phyloP scores from a whole-genome alignment of 768 basidiomycete genomes.

The Termitomyces eurrhizus region DNA sequence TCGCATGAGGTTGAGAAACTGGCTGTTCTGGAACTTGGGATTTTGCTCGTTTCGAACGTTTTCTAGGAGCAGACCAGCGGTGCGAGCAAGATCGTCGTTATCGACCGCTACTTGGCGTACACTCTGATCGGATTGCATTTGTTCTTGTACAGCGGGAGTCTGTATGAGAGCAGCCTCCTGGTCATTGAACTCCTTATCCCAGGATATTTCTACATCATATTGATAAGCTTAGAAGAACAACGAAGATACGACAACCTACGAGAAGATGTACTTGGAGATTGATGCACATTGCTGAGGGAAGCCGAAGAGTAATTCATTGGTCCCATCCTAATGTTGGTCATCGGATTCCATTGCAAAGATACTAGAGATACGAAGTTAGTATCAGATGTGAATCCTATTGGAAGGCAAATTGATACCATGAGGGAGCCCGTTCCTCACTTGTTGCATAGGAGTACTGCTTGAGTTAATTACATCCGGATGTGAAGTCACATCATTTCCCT shows the following conservation, averaged over 20 bases:
- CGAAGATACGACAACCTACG: slow-evolving; percentile 5
- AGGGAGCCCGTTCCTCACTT: slow-evolving; percentile 6
- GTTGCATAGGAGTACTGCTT: neutral
- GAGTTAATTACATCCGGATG: neutral
- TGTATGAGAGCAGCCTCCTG: slow-evolving; percentile 38
- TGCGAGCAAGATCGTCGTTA: slow-evolving; percentile 71
- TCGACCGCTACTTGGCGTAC: slow-evolving; percentile 27
- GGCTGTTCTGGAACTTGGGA: slow-evolving; percentile 81
- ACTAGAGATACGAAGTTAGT: slow-evolving; percentile 20
- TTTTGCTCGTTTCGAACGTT: slow-evolving; percentile 73
- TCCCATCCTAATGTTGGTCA: slow-evolving; percentile 23
- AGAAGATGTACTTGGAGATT: slow-evolving; percentile 7
- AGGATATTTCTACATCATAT: slow-evolving; percentile 35
- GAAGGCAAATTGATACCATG: slow-evolving; percentile 16
- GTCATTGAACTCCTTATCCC: slow-evolving; percentile 65
- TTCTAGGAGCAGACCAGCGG: slow-evolving; percentile 75
- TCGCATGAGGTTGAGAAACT: slow-evolving; percentile 83
- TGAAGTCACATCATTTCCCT: slow-evolving; percentile 1
- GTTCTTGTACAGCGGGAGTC: slow-evolving; percentile 15
- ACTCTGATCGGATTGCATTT: slow-evolving; percentile 15
- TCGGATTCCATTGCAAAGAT: slow-evolving; percentile 37
- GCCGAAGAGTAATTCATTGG: slow-evolving; percentile 32
- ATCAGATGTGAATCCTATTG: neutral
- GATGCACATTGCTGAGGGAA: slow-evolving; percentile 24
- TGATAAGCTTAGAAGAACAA: neutral